Evolutionary conservation across 768 basidiomycete species (phyloP).

Genomic region (Termitomyces sp.): DNA sequence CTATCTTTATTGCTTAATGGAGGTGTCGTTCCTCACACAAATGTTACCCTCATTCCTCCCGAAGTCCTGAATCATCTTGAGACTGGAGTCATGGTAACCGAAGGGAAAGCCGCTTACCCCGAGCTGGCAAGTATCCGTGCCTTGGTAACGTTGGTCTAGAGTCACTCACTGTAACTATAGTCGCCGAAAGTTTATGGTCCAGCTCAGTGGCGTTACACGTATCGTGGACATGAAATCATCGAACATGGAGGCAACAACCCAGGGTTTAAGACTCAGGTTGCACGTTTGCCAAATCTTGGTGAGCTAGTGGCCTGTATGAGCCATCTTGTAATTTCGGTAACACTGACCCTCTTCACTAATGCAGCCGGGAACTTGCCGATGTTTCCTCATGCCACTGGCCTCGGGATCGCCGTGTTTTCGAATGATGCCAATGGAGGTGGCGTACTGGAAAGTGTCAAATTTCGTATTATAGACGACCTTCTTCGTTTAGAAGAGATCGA

Average conservation of each 20-base stretch:
- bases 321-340: neutral
- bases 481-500: slow-evolving; percentile 28
- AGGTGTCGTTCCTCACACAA: slow-evolving; percentile 32
- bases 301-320: neutral
- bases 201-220: slow-evolving; percentile 33
- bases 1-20: slow-evolving; percentile 34
- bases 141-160: neutral
- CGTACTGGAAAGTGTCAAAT: slow-evolving; percentile 32
- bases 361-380: slow-evolving; percentile 1
- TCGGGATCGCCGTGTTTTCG: slow-evolving; percentile 34
- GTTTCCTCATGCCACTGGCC: slow-evolving; percentile 29
- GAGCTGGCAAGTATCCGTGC: slow-evolving; percentile 25
- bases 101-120: slow-evolving; percentile 29
- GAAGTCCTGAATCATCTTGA: slow-evolving; percentile 32
- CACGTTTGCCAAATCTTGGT: slow-evolving; percentile 14
- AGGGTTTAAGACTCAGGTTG: slow-evolving; percentile 25
- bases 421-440: slow-evolving; percentile 33
- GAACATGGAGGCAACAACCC: slow-evolving; percentile 40
- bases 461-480: slow-evolving; percentile 32
- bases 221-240: slow-evolving; percentile 36
- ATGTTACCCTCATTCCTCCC: slow-evolving; percentile 30
- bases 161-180: slow-evolving; percentile 14
- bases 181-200: slow-evolving; percentile 34
- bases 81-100: slow-evolving; percentile 26
- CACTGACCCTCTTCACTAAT: neutral